Conservation (phyloP, 2,329 filamentous ascomycete species). For the Lithohypha guttulata region DNA sequence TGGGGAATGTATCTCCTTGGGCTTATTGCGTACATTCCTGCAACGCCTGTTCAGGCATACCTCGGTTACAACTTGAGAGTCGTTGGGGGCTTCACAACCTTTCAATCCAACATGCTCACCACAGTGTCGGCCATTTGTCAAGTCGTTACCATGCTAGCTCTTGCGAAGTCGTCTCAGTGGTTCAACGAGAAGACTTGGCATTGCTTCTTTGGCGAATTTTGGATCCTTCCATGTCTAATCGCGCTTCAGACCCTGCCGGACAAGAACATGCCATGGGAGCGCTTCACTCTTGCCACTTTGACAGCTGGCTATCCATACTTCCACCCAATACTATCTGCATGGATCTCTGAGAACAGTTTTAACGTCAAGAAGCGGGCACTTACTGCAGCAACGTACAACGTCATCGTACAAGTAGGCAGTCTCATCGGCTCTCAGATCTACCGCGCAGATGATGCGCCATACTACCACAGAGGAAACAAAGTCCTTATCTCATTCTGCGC, state of each 20-base stretch:
- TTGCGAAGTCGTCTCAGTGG: constrained; percentile 38
- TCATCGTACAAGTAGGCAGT: constrained; percentile 31
- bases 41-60: constrained; percentile 41
- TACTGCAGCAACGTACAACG: constrained; percentile 36
- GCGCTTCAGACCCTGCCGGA: constrained; percentile 39
- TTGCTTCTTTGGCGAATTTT: constrained; percentile 43
- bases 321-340: constrained; percentile 50
- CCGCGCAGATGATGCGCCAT: constrained; percentile 40
- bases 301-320: constrained; percentile 46
- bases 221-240: constrained; percentile 50
- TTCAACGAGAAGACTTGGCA: constrained; percentile 39
- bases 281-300: constrained; percentile 40
- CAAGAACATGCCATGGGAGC: constrained; percentile 36
- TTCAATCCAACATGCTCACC: constrained; percentile 52
- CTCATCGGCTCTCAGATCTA: constrained; percentile 29
- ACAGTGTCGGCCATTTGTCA: constrained; percentile 38
- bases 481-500: constrained; percentile 42
- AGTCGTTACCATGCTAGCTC: constrained; percentile 32
- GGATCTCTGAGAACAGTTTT: constrained; percentile 53
- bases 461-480: constrained; percentile 45
- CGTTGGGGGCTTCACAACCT: constrained; percentile 47
- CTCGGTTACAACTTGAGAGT: constrained; percentile 49
- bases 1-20: constrained; percentile 49
- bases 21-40: constrained; percentile 44
- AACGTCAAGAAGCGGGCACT: constrained; percentile 52